These are phyloP conservation scores for Vitis riparia DNA, from an alignment of 164 flowering plant species.

Conservation along the genomic window DNA sequence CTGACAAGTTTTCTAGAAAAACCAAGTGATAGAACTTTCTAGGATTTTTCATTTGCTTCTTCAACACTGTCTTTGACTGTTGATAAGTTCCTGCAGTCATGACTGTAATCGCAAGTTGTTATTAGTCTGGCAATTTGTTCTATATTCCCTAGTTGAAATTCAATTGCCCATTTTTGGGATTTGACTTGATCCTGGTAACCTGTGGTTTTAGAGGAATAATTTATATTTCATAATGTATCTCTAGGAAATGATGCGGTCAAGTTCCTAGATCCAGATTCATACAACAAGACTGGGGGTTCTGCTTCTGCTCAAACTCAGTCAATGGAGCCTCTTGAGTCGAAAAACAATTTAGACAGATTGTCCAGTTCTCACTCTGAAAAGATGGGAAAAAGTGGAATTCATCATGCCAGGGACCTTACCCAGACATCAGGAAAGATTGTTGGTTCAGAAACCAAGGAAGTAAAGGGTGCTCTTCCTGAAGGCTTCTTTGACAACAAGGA, in stretches of 20 bases:
- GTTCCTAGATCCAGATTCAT: constrained; percentile 5
- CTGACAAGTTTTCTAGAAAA: too few species aligned
- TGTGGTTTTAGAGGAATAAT: not conserved
- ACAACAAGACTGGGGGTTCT: constrained; percentile 13
- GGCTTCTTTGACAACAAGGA: constrained; percentile 97
- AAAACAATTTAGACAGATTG: constrained; percentile 18
- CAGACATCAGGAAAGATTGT: constrained; percentile 15
- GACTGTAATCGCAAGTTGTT: too few species aligned
- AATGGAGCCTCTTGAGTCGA: constrained; percentile 5
- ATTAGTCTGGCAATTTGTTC: too few species aligned
- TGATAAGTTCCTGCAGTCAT: too few species aligned
- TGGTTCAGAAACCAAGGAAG: constrained; percentile 50
- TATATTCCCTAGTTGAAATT: too few species aligned
- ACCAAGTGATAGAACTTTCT: too few species aligned
- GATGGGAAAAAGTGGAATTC: constrained; percentile 13
- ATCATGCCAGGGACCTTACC: constrained; percentile 19
- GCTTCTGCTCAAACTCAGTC: constrained; percentile 21
- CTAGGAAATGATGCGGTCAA: constrained; percentile 14
- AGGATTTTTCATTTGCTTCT: too few species aligned
- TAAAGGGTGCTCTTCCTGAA: constrained; percentile 74
- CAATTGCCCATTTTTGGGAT: too few species aligned
- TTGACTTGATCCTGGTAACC: too few species aligned
- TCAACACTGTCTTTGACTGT: too few species aligned
- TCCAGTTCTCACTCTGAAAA: constrained; percentile 14
- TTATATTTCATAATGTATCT: not conserved